phyloP scores from a whole-genome alignment of 2,329 filamentous ascomycete genomes.

The Fusarium clavum region DNA sequence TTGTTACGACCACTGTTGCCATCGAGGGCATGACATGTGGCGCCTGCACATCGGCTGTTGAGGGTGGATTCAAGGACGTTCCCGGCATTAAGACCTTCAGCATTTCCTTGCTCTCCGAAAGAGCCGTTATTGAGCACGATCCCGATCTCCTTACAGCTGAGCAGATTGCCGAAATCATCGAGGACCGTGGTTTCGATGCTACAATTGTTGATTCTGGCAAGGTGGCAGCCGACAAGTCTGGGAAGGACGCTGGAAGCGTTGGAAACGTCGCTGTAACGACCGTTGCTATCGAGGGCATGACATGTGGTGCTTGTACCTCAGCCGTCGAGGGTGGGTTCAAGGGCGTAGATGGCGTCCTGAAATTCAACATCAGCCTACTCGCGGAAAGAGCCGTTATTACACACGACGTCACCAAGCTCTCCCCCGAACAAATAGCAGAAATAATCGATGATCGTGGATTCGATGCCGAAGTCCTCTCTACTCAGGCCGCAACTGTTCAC shows the following conservation, averaged over 20 bases:
- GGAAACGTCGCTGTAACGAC: slow-evolving; percentile 77
- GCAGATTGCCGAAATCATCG: slow-evolving; percentile 69
- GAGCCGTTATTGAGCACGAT: slow-evolving; percentile 88
- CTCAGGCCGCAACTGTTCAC: slow-evolving; percentile 69
- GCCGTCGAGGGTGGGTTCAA: slow-evolving; percentile 88
- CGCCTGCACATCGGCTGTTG: slow-evolving; percentile 87
- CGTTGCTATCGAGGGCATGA: slow-evolving; percentile 94
- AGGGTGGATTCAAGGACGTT: slow-evolving; percentile 81
- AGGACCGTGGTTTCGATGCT: slow-evolving; percentile 83
- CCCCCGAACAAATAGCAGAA: slow-evolving; percentile 79
- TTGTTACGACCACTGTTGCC: slow-evolving; percentile 78
- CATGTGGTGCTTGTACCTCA: slow-evolving; percentile 94
- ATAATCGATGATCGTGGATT: slow-evolving; percentile 93
- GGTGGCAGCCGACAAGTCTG: slow-evolving; percentile 47
- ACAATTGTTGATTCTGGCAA: slow-evolving; percentile 78
- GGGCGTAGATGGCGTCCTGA: slow-evolving; percentile 78
- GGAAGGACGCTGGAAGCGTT: slow-evolving; percentile 48
- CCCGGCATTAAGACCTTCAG: slow-evolving; percentile 79
- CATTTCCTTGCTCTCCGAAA: slow-evolving; percentile 85
- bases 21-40: slow-evolving; percentile 93
- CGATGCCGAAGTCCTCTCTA: slow-evolving; percentile 84
- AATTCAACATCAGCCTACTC: slow-evolving; percentile 94
- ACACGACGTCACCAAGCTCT: slow-evolving; percentile 79
- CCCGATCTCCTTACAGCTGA: slow-evolving; percentile 63
- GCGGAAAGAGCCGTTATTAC: slow-evolving; percentile 91